Evolutionary conservation across 2,329 filamentous ascomycete species (phyloP).

Genomic region (Aspergillus neotritici): DNA sequence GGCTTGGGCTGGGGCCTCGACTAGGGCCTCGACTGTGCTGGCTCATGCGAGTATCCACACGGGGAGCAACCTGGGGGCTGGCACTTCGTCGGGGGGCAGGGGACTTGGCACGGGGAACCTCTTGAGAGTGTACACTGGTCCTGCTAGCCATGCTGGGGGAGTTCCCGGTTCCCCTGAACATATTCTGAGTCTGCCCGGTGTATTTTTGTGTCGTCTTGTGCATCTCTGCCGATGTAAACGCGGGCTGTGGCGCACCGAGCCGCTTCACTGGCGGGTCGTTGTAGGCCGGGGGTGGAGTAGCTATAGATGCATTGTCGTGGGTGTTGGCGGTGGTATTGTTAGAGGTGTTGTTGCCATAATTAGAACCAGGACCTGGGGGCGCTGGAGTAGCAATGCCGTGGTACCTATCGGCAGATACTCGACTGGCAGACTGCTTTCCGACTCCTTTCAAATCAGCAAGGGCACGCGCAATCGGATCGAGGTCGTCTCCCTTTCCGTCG

Average conservation of each 20-base stretch:
- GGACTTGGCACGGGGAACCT: slow-evolving; percentile 51
- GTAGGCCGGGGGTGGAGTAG: slow-evolving; percentile 80
- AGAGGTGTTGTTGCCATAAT: slow-evolving; percentile 19
- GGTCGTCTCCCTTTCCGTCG: slow-evolving; percentile 52
- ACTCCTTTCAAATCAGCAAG: slow-evolving; percentile 88
- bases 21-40: slow-evolving; percentile 41
- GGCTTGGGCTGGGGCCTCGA: slow-evolving; percentile 40
- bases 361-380: slow-evolving; percentile 41
- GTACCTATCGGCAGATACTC: slow-evolving; percentile 94
- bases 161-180: slow-evolving; percentile 53
- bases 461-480: slow-evolving; percentile 86
- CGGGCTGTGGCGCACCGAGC: slow-evolving; percentile 82
- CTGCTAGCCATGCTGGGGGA: slow-evolving; percentile 56
- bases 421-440: slow-evolving; percentile 68
- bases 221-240: slow-evolving; percentile 91
- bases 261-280: slow-evolving; percentile 67
- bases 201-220: slow-evolving; percentile 90
- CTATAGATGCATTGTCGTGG: slow-evolving; percentile 24
- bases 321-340: too few species aligned
- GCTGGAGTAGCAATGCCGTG: slow-evolving; percentile 85
- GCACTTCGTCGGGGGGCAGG: slow-evolving; percentile 59
- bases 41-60: slow-evolving; percentile 32
- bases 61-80: slow-evolving; percentile 28
- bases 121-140: slow-evolving; percentile 43
- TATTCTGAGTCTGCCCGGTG: slow-evolving; percentile 70